Percentiles rank a stretch among this genome's conserved stretches.
phyloP scores from a whole-genome alignment of 495 filamentous ascomycete species.

The Viridothelium virens region DNA sequence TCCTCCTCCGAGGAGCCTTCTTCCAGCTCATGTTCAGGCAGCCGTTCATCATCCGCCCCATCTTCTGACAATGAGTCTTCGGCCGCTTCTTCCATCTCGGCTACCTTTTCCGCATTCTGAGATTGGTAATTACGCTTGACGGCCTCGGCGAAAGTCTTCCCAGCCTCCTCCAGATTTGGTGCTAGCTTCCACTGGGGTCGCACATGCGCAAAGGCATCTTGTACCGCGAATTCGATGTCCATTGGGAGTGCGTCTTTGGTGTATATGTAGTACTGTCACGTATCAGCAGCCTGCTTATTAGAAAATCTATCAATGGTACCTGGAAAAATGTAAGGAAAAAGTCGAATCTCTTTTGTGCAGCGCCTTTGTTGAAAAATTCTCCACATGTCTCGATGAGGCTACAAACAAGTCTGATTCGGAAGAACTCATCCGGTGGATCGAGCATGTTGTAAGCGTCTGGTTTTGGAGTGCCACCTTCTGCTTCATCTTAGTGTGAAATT shows the following conservation, averaged over 20 bases:
- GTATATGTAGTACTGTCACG: constrained; percentile 75
- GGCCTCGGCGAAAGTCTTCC: constrained; percentile 74
- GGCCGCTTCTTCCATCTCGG: constrained; percentile 45
- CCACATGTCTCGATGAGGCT: constrained; percentile 91
- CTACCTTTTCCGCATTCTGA: constrained; percentile 56
- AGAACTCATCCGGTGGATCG: constrained; percentile 91
- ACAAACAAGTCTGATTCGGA: constrained; percentile 82
- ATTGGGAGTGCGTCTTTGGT: constrained; percentile 91
- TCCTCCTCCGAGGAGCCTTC: constrained; percentile 54
- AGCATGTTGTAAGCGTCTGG: constrained; percentile 65
- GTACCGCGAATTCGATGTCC: constrained; percentile 95
- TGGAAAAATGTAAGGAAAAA: constrained; percentile 97
- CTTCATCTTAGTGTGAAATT: constrained; percentile 21
- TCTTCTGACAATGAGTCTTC: constrained; percentile 40
- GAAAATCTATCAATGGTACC: constrained; percentile 32
- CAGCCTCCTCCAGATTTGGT: constrained; percentile 70
- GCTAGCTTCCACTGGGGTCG: constrained; percentile 84
- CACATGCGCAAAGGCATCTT: constrained; percentile 77
- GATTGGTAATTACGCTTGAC: constrained; percentile 82
- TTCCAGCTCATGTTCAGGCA: constrained; percentile 46
- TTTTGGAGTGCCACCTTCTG: constrained; percentile 68
- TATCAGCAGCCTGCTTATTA: constrained; percentile 22
- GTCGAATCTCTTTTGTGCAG: constrained; percentile 92
- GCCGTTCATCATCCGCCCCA: constrained; percentile 37
- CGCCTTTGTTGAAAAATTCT: constrained; percentile 88